A percentile compares a stretch with the other conserved stretches of the same genome.
Evolutionary conservation across 306 rosid species (phyloP).

Genomic region (Rosa persica): DNA sequence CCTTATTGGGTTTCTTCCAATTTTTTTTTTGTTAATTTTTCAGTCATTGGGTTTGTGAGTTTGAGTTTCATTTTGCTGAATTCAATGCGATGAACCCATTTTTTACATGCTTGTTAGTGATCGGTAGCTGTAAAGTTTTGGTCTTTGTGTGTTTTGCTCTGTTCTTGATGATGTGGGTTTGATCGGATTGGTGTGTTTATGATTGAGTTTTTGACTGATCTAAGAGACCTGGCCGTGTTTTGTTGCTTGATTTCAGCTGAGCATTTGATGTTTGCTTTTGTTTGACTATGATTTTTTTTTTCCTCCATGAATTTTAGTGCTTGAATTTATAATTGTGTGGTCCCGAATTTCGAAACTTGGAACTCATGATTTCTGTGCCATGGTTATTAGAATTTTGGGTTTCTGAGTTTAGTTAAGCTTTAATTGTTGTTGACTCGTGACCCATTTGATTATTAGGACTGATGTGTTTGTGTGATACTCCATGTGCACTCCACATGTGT

Average conservation of each 20-base stretch:
- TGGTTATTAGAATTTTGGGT: conserved; percentile 29
- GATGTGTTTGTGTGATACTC: conserved; percentile 15
- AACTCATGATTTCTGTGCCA: conserved; percentile 22
- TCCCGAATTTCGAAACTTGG: conserved; percentile 40
- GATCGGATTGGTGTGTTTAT: conserved; percentile 42
- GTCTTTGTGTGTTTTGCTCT: conserved; percentile 4
- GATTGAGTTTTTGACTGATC: conserved; percentile 25
- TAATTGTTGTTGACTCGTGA: neutral
- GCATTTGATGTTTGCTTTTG: conserved; percentile 18
- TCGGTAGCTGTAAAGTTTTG: conserved; percentile 14
- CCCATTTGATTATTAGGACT: neutral
- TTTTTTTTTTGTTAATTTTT: neutral
- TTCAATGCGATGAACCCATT: conserved; percentile 5
- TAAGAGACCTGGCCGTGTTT: conserved; percentile 5
- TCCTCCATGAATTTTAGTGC: conserved; percentile 28
- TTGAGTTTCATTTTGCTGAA: conserved; percentile 6
- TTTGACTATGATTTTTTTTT: conserved; percentile 19
- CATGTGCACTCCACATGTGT: conserved; percentile 3
- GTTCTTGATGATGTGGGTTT: conserved; percentile 23
- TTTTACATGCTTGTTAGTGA: neutral
- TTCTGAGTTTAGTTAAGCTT: conserved; percentile 33
- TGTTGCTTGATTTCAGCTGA: conserved; percentile 26
- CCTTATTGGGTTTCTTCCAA: conserved; percentile 8
- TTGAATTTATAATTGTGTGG: conserved; percentile 25
- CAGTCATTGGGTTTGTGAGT: conserved; percentile 7